Conservation (phyloP, 2,329 filamentous ascomycete genomes). For the Penicillium sp. region DNA sequence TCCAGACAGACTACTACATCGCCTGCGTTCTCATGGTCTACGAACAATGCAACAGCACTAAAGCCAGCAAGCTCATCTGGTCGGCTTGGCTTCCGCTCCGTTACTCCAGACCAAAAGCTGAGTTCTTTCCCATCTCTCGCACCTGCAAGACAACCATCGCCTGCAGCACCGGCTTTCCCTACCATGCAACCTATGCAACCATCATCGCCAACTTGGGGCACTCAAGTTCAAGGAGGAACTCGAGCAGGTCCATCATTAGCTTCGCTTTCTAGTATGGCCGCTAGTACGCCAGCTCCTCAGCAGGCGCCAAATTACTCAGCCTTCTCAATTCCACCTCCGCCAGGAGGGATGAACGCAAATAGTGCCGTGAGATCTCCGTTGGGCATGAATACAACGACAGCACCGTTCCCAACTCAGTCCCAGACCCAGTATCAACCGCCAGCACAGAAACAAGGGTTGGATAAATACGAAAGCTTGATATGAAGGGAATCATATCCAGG, state of each 20-base stretch:
- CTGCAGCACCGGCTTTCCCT: conserved; percentile 23
- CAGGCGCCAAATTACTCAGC: conserved; percentile 33
- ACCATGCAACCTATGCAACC: conserved; percentile 30
- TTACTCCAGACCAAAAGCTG: conserved; percentile 54
- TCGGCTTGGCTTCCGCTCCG: conserved; percentile 41
- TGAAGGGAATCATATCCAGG: conserved; percentile 26
- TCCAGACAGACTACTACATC: conserved; percentile 29
- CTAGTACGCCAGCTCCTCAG: conserved; percentile 19
- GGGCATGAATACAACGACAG: conserved; percentile 12
- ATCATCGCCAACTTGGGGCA: conserved; percentile 24
- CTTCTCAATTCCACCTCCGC: conserved; percentile 45
- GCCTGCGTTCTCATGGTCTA: conserved; percentile 48
- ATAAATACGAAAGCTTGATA: conserved; percentile 58
- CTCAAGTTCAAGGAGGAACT: conserved; percentile 16
- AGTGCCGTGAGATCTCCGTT: conserved; percentile 20
- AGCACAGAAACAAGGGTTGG: conserved; percentile 46
- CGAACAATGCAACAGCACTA: conserved; percentile 24
- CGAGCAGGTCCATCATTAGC: conserved; percentile 22
- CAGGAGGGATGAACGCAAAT: conserved; percentile 19
- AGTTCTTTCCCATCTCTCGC: conserved; percentile 50
- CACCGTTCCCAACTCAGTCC: conserved; percentile 26
- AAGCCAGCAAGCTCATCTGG: conserved; percentile 13
- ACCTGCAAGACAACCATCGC: conserved; percentile 38
- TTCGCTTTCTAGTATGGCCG: conserved; percentile 27
- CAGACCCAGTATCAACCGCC: conserved; percentile 23